phyloP scores from a whole-genome alignment of 2,329 filamentous ascomycete genomes.

The Dactylonectria macrodidyma region DNA sequence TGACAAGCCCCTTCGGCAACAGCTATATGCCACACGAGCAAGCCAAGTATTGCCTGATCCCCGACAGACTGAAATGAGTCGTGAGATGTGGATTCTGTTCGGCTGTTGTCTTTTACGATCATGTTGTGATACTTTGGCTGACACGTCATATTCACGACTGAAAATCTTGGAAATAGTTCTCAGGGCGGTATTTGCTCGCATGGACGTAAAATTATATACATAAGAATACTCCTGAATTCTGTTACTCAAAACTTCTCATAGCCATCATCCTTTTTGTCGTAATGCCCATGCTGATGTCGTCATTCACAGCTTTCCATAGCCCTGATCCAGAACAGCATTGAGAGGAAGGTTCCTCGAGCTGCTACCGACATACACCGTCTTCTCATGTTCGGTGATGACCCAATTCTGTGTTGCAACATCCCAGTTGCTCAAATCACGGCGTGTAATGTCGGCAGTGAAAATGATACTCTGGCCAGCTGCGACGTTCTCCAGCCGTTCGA shows the following conservation, averaged over 20 bases:
- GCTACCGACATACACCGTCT: slow-evolving; percentile 69
- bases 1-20: neutral
- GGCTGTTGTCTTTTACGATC: neutral
- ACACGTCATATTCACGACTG: neutral
- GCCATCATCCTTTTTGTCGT: slow-evolving; percentile 8
- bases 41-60: neutral
- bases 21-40: neutral
- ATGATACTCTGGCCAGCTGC: slow-evolving; percentile 76
- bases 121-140: neutral
- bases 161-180: neutral
- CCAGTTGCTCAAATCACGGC: slow-evolving; percentile 92
- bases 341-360: slow-evolving; percentile 70
- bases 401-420: slow-evolving; percentile 86
- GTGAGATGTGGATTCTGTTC: neutral
- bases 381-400: slow-evolving; percentile 70
- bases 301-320: too few relatives aligned
- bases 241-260: neutral
- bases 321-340: slow-evolving; percentile 36
- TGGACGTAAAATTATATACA: slow-evolving; percentile 23
- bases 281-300: neutral
- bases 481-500: slow-evolving; percentile 81
- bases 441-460: slow-evolving; percentile 79
- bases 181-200: slow-evolving; percentile 7
- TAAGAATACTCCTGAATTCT: slow-evolving; percentile 5
- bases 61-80: neutral